Evolutionary conservation across 1,284 basidiomycete species (phyloP), one percentile per base, ranked within the genome.

Genomic region (Cutaneotrichosporon sp.): DNA sequence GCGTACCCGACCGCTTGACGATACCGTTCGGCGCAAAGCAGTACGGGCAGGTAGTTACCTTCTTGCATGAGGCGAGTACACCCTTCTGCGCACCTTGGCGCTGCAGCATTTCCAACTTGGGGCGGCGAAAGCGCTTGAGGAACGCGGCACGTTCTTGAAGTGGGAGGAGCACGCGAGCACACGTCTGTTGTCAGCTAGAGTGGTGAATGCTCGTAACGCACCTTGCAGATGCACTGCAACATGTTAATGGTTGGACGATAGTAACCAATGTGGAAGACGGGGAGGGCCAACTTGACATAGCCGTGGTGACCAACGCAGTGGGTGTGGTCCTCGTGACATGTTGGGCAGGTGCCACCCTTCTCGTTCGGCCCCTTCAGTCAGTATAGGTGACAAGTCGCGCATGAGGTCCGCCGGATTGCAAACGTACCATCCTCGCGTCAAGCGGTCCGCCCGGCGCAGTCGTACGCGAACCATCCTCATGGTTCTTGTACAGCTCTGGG

Each of bases 291-390:
- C 81, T 96, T 96, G 83, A 97, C 95, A 81, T 96, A 97, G 8
- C 94, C 95, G 79, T 96, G 97, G 80, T 98, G 95, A 1, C 97
- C 97, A 7, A 98, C 95, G 78, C 97, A 99, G 70, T 97, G 93
- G 2, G 94, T 90, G 64, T 92, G 89, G 50, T 88, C 88, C 68
- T 94, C 87, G 16, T 93, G 93, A 75, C 97, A 99, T 0, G 97
- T 99, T 78, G 96, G 90, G 81, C 97, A 99, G 70, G 88, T 90
- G 11, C 90, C 87, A 67, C 85, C 87, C 83, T 99, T 99, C 78
- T 97, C 94, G 51, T 92, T 93, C 2, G 96, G 96, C 53, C 97
- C 97, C 93, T 96, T 71, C 6, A 13, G 61, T 70, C 22, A 70
- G 66, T 42, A 30, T 2, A 51, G 6, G 16, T 2, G 9, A 7